Conservation (phyloP, 352 stramenopile genomes). For the Phytophthora hibernalis region DNA sequence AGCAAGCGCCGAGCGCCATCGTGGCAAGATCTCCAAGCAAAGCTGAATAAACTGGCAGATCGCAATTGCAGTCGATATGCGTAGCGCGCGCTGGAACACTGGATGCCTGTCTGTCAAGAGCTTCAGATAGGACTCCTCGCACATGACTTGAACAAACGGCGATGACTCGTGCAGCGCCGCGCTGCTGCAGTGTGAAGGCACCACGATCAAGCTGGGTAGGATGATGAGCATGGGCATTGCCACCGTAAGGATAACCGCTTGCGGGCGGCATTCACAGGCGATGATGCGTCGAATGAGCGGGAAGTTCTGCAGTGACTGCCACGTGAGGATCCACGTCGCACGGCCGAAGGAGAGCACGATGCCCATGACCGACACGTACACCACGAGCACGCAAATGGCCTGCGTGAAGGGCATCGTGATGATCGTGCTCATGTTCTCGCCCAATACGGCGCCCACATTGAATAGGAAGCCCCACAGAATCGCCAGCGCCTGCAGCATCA, state of each 20-base stretch:
- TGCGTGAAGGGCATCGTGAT: constrained; percentile 82
- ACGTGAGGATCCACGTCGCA: constrained; percentile 89
- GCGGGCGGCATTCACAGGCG: constrained; percentile 72
- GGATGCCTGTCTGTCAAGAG: constrained; percentile 84
- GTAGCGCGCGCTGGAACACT: constrained; percentile 84
- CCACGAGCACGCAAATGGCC: constrained; percentile 76
- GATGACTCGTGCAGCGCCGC: constrained; percentile 34
- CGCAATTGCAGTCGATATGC: constrained; percentile 80
- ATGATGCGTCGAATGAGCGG: constrained; percentile 89
- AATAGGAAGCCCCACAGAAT: constrained; percentile 91
- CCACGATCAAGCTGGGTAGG: constrained; percentile 76
- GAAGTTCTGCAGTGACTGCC: constrained; percentile 89
- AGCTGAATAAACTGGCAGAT: constrained; percentile 89
- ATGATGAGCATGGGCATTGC: constrained; percentile 80
- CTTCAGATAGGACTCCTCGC: constrained; percentile 86
- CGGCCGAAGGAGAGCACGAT: constrained; percentile 87
- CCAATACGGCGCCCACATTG: constrained; percentile 83
- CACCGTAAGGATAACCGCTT: constrained; percentile 81
- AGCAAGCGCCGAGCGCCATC: constrained; percentile 68
- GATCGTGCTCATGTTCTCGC: constrained; percentile 89
- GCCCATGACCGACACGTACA: constrained; percentile 86
- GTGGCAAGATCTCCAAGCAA: constrained; percentile 82
- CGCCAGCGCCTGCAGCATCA: constrained; percentile 84
- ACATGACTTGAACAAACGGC: constrained; percentile 62
- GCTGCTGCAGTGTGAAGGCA: constrained; percentile 64